Conservation (phyloP, 176 grass and related monocot species). For the Saccharum spontaneum region DNA sequence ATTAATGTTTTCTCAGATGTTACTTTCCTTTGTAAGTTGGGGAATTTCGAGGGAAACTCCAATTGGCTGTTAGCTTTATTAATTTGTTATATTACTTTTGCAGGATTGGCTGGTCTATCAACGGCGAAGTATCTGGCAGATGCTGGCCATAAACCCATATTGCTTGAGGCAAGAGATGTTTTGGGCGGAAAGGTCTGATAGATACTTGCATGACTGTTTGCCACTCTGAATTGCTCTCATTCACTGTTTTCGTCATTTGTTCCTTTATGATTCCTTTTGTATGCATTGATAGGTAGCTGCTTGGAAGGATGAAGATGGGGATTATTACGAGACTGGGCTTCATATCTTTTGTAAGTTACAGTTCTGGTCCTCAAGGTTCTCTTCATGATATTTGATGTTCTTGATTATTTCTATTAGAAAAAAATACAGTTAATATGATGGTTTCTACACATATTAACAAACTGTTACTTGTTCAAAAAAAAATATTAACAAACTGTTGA, state of each 20-base stretch:
- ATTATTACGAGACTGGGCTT: conserved; percentile 97
- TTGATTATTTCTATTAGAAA: conserved; percentile 10
- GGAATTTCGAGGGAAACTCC: neutral
- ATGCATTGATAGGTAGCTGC: conserved; percentile 66
- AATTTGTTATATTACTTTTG: conserved; percentile 23
- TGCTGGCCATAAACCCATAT: conserved; percentile 91
- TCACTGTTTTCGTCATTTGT: conserved; percentile 22
- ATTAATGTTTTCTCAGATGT: conserved; percentile 13
- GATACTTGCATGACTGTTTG: conserved; percentile 23
- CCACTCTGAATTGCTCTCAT: conserved; percentile 1
- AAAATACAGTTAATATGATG: neutral
- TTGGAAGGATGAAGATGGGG: conserved; percentile 97
- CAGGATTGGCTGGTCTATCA: conserved; percentile 83
- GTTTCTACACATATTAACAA: neutral
- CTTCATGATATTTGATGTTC: neutral
- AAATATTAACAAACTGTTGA: neutral
- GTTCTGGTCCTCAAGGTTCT: neutral
- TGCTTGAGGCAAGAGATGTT: conserved; percentile 94
- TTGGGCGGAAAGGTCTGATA: conserved; percentile 87
- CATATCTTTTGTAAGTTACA: conserved; percentile 94
- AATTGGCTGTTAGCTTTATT: conserved; percentile 10
- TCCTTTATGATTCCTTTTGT: neutral
- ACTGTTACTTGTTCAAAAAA: too few relatives aligned
- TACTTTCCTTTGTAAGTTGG: neutral
- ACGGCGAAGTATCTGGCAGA: conserved; percentile 95